Conservation (phyloP, 2,329 filamentous ascomycete genomes). For the Hypocrella siamensis region DNA sequence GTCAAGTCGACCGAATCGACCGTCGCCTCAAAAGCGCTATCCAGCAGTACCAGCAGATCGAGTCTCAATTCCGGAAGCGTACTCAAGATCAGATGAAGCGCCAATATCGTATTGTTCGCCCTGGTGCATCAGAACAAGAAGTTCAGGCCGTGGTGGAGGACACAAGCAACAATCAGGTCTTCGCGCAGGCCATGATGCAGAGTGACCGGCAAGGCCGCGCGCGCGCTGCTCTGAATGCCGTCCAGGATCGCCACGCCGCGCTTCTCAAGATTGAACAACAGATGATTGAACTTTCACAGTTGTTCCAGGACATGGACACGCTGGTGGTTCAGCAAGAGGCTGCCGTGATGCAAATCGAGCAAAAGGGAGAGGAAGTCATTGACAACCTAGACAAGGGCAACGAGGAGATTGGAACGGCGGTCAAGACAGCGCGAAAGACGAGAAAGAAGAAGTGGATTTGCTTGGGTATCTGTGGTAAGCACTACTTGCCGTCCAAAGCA, state of each 20-base stretch:
- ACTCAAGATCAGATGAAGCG: constrained; percentile 72
- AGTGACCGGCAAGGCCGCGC: constrained; percentile 71
- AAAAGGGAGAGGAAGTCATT: constrained; percentile 72
- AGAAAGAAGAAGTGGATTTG: constrained; percentile 97
- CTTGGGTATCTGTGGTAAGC: constrained; percentile 54
- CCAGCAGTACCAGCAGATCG: constrained; percentile 64
- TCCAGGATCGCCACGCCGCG: constrained; percentile 68
- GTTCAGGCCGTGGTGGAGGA: constrained; percentile 61
- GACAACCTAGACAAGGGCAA: constrained; percentile 78
- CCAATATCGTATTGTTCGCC: constrained; percentile 79
- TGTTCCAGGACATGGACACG: constrained; percentile 82
- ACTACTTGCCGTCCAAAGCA: not conserved
- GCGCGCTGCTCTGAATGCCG: constrained; percentile 61
- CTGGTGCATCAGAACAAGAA: constrained; percentile 65
- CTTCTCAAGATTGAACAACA: constrained; percentile 87
- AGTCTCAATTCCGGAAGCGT: constrained; percentile 65
- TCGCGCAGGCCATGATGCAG: constrained; percentile 73
- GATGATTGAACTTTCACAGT: constrained; percentile 70
- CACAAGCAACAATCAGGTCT: constrained; percentile 67
- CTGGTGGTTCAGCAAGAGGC: constrained; percentile 78
- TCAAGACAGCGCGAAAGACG: constrained; percentile 63
- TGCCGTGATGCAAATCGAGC: constrained; percentile 65
- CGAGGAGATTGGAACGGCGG: constrained; percentile 65
- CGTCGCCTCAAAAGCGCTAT: constrained; percentile 68
- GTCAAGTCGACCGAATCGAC: constrained; percentile 71